Evolutionary conservation across 352 stramenopile species (phyloP), one percentile per base, ranked within the genome.

Genomic region (Hyaloperonospora arabidopsidis): DNA sequence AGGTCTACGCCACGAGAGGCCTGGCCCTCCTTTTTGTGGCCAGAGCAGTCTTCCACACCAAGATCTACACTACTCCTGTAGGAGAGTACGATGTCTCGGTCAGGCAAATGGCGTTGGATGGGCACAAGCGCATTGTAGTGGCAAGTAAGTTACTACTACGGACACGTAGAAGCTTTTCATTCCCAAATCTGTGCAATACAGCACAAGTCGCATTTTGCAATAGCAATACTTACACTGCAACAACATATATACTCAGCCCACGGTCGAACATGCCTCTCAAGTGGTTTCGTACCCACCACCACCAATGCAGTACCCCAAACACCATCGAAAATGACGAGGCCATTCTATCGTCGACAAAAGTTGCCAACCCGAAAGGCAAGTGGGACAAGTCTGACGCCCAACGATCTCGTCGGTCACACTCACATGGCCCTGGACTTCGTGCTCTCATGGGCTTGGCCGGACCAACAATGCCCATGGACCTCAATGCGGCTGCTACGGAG

Each of bases 201-300:
- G 44, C 49, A 23, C 57, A 70, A 61, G 48, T 34, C 49, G n/a
- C 10, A 19, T 21, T 44, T 44, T 21, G 13, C 19, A n/a, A 14
- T 11, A 5, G 15, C 38, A 44, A 8, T n/a, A n/a, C 15, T 18
- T n/a, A 44, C 48, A 18, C 46, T 32, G 19, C 1, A 38, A 45
- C 41, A 47, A 3, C 19, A 55, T 14, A 17, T 12, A 5, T 14
- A 15, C 11, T 15, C 35, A 15, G 3, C 35, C 3, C 11, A 3
- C 35, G 3, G 13, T 41, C 15, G 3, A 3, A 15, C 11, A 70
- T 70, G 62, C 57, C 52, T 19, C 38, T 70, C 14, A 63, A 67
- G 19, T 70, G 62, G 62, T 63, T 70, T 36, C 61, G 49, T 25
- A n/a, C n/a, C n/a, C 51, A 52, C 5, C 57, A 38, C 39, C 25